Evolutionary conservation across 805 yeast species (phyloP).

Genomic region (Ogataea saltuana): DNA sequence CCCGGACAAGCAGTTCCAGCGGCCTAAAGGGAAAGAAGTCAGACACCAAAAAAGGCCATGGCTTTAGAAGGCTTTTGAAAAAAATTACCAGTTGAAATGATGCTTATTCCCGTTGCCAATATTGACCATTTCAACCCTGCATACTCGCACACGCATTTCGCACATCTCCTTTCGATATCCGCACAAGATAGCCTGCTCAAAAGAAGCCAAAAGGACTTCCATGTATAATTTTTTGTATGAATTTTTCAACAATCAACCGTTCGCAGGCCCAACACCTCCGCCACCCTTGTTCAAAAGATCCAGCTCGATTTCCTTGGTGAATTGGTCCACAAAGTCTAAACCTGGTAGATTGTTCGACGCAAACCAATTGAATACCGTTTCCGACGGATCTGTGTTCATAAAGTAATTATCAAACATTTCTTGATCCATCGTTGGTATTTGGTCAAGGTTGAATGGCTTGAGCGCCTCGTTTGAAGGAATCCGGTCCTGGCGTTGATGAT

Average conservation of each 20-base stretch:
- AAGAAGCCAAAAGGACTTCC: no score
- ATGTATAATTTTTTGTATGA: no score
- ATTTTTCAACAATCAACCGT: neutral
- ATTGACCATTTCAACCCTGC: no score
- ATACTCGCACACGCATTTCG: no score
- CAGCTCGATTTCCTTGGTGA: constrained; percentile 78
- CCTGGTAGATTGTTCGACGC: constrained; percentile 50
- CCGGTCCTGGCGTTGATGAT: no score
- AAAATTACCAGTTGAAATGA: constrained; percentile 15
- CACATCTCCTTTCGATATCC: no score
- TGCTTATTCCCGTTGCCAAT: neutral
- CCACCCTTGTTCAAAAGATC: constrained; percentile 46
- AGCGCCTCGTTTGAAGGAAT: neutral
- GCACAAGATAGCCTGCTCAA: no score
- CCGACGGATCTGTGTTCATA: constrained; percentile 35
- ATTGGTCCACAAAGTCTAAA: constrained; percentile 66
- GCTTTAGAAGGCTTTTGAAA: constrained; percentile 16
- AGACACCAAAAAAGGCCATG: constrained; percentile 19
- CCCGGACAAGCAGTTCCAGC: neutral
- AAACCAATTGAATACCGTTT: constrained; percentile 51
- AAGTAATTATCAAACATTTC: constrained; percentile 36
- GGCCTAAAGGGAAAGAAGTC: constrained; percentile 3
- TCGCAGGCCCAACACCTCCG: constrained; percentile 1
- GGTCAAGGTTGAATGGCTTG: constrained; percentile 8
- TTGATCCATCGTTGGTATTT: constrained; percentile 24